A percentile compares a stretch with the other conserved stretches of the same genome.
Evolutionary conservation across 1,284 basidiomycete species (phyloP).

Genomic region (Prillingera fragicola): DNA sequence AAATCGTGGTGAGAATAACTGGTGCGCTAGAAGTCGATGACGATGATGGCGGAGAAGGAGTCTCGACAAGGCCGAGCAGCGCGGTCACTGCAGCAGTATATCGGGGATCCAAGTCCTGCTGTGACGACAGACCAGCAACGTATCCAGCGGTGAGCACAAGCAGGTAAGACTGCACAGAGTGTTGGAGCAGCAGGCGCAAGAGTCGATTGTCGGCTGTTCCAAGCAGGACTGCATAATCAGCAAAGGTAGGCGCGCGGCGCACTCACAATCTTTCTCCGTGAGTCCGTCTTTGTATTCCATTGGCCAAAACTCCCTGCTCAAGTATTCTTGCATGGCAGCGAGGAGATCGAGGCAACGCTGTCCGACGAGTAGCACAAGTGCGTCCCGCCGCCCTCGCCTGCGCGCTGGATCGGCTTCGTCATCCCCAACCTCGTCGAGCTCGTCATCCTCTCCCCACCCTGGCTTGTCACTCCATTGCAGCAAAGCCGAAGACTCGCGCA

Average conservation of each 20-base stretch:
- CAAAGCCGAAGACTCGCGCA: slow-evolving; percentile 17
- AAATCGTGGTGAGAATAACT: slow-evolving; percentile 28
- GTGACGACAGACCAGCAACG: slow-evolving; percentile 13
- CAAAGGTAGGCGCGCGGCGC: background rate
- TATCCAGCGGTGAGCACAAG: slow-evolving; percentile 20
- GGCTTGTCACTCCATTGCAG: slow-evolving; percentile 23
- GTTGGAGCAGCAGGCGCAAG: slow-evolving; percentile 25
- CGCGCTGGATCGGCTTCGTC: slow-evolving; percentile 2
- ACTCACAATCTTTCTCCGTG: slow-evolving; percentile 28
- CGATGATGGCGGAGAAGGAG: slow-evolving; percentile 15
- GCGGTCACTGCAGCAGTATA: slow-evolving; percentile 1
- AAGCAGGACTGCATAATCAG: slow-evolving; percentile 26
- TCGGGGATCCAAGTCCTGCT: slow-evolving; percentile 1
- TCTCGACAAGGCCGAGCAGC: slow-evolving; percentile 22
- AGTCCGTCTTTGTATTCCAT: slow-evolving; percentile 18
- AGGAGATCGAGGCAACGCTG: slow-evolving; percentile 29
- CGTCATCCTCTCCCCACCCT: slow-evolving; percentile 18
- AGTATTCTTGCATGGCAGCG: slow-evolving; percentile 22
- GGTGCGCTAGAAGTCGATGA: too few species aligned
- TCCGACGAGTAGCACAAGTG: slow-evolving; percentile 19
- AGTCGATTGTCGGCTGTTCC: slow-evolving; percentile 36
- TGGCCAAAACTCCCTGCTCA: slow-evolving; percentile 36
- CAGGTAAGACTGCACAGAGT: slow-evolving; percentile 26
- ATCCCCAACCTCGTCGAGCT: slow-evolving; percentile 14
- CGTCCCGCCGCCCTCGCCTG: slow-evolving; percentile 11